A percentile compares a stretch with the other conserved stretches of the same genome.
These are phyloP conservation scores for Hibiscus tridactylites DNA, from an alignment of 345 rosid species.

Conservation along the genomic window DNA sequence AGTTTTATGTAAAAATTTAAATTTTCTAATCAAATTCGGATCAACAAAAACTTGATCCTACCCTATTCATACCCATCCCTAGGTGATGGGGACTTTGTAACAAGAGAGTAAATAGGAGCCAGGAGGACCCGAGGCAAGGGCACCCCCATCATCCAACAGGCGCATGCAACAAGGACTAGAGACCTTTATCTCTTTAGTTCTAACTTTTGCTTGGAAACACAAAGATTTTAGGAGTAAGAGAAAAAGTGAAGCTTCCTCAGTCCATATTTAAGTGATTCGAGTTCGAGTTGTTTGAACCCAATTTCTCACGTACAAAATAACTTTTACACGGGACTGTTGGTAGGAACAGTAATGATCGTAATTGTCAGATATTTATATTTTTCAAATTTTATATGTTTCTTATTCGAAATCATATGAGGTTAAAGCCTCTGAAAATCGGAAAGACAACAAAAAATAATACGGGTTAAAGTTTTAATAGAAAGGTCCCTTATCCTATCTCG, in stretches of 20 bases:
- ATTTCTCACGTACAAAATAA: neutral
- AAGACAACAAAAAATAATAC: no score
- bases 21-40: no score
- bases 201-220: neutral
- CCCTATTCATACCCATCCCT: no score
- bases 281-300: neutral
- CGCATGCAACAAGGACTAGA: neutral
- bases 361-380: no score
- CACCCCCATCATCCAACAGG: neutral
- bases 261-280: neutral
- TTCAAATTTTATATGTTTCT: neutral
- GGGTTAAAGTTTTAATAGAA: neutral
- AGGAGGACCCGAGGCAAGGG: neutral
- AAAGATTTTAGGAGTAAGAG: neutral
- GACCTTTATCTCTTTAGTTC: neutral
- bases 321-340: neutral
- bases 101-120: neutral
- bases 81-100: neutral
- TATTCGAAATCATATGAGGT: neutral
- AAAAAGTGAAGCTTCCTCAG: neutral
- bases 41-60: no score
- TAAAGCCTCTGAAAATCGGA: neutral
- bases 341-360: no score
- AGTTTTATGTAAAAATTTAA: no score
- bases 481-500: neutral